These are phyloP conservation scores for Aspergillus quadrilineatus DNA, from an alignment of 2,329 filamentous ascomycete species.

Conservation along the genomic window DNA sequence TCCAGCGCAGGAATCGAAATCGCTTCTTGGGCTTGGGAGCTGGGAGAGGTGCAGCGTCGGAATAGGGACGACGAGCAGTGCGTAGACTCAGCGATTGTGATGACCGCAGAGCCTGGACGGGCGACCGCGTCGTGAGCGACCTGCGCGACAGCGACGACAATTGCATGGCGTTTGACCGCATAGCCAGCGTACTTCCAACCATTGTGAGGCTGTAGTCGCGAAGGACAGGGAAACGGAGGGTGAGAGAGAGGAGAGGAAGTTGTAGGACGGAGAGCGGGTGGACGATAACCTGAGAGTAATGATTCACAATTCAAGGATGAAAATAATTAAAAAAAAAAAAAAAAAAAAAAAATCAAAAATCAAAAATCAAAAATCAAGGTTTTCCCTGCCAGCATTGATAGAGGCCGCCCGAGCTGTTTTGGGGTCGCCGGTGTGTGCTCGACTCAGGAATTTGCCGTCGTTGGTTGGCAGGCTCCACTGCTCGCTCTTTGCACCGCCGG, in stretches of 20 bases:
- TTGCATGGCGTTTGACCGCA: constrained; percentile 35
- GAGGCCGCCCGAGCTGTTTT: constrained; percentile 29
- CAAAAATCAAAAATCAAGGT: constrained; percentile 14
- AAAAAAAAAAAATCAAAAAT: constrained; percentile 12
- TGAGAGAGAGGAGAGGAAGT: constrained; percentile 11
- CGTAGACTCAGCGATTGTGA: constrained; percentile 32
- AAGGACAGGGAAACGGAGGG: constrained; percentile 14
- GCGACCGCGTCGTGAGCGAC: constrained; percentile 32
- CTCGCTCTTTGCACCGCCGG: not conserved
- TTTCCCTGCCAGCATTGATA: constrained; percentile 13
- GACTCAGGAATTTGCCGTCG: constrained; percentile 8
- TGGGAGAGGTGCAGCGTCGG: constrained; percentile 48
- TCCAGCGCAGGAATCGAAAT: constrained; percentile 71
- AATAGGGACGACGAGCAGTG: constrained; percentile 49
- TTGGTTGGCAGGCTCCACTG: constrained; percentile 7
- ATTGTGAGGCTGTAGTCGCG: constrained; percentile 30
- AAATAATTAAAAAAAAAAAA: constrained; percentile 7
- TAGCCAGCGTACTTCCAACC: constrained; percentile 37
- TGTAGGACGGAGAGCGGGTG: constrained; percentile 3
- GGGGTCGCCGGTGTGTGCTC: constrained; percentile 37
- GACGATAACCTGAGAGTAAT: not conserved
- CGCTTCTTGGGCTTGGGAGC: constrained; percentile 53
- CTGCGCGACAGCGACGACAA: constrained; percentile 39
- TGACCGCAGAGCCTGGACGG: constrained; percentile 24
- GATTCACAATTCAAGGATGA: constrained; percentile 13